phyloP scores from a whole-genome alignment of 2,329 filamentous ascomycete species.

The Neurospora sp. region DNA sequence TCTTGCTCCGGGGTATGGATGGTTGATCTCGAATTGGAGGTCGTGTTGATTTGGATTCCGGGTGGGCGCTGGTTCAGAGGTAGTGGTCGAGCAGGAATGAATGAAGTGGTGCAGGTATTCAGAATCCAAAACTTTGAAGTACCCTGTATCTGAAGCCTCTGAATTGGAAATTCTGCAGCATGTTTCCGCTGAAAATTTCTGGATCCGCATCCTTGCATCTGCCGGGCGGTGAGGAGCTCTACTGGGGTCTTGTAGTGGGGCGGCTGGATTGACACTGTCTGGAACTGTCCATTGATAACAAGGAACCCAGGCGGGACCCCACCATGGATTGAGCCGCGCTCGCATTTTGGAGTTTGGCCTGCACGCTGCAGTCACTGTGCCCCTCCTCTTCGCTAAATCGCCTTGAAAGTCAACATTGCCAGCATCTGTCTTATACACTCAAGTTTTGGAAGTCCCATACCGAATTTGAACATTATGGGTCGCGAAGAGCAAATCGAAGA shows the following conservation, averaged over 20 bases:
- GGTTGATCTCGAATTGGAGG: not conserved
- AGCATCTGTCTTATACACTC: not conserved
- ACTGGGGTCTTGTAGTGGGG: not conserved
- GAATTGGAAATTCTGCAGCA: constrained; percentile 1
- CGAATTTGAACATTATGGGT: constrained; percentile 39
- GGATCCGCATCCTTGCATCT: not conserved
- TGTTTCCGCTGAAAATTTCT: constrained; percentile 8
- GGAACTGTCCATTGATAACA: not conserved
- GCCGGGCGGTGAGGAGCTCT: constrained; percentile 6
- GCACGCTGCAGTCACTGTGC: not conserved
- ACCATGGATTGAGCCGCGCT: not conserved
- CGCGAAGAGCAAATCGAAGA: constrained; percentile 90
- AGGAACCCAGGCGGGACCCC: not conserved
- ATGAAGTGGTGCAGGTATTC: not conserved
- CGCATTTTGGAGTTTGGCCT: not conserved
- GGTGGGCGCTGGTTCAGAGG: not conserved
- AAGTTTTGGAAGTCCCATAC: not conserved
- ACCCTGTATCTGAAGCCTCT: not conserved
- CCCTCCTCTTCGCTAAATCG: constrained; percentile 1
- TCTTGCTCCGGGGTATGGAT: not conserved
- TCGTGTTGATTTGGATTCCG: not conserved
- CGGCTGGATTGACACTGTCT: not conserved
- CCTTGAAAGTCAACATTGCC: not conserved
- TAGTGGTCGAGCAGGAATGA: not conserved
- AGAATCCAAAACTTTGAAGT: not conserved